Conservation (phyloP, 805 yeast genomes). For the Sugiyamaella valdiviana region DNA sequence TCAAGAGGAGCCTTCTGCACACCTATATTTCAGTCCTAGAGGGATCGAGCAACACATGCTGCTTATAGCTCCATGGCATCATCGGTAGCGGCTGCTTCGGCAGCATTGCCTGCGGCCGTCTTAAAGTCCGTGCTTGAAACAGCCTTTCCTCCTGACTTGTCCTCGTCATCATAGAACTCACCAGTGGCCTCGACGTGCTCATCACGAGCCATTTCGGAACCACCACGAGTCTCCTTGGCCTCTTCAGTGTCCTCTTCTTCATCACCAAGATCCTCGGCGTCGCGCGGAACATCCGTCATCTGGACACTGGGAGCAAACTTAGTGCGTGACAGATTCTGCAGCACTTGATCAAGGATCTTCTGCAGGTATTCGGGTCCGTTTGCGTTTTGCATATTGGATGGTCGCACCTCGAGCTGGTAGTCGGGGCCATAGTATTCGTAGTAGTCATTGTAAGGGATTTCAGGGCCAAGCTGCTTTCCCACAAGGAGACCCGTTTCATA, state of each 20-base stretch:
- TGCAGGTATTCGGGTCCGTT: constrained; percentile 88
- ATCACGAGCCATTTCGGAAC: constrained; percentile 81
- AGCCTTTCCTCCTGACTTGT: constrained; percentile 36
- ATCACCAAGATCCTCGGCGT: constrained; percentile 79
- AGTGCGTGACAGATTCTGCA: constrained; percentile 77
- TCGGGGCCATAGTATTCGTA: constrained; percentile 98
- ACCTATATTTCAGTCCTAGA: no score
- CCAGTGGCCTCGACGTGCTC: constrained; percentile 60
- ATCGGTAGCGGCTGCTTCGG: background rate
- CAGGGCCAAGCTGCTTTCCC: constrained; percentile 46
- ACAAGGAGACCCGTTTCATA: constrained; percentile 81
- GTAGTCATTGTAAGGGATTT: constrained; percentile 88
- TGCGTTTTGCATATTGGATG: constrained; percentile 94
- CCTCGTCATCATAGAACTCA: constrained; percentile 71
- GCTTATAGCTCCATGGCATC: background rate
- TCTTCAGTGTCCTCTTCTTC: constrained; percentile 76
- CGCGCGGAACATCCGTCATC: constrained; percentile 81
- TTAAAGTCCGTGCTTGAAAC: constrained; percentile 9
- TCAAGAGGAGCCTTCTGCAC: background rate
- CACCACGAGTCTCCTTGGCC: constrained; percentile 86
- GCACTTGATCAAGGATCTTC: constrained; percentile 70
- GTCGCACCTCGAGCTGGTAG: constrained; percentile 88
- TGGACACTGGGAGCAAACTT: constrained; percentile 97
- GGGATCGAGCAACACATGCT: no score
- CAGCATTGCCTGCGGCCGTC: background rate